A percentile compares a stretch with the other conserved stretches of the same genome.
phyloP scores from a whole-genome alignment of 108 stramenopile species.

The Skeletonema grethae region DNA sequence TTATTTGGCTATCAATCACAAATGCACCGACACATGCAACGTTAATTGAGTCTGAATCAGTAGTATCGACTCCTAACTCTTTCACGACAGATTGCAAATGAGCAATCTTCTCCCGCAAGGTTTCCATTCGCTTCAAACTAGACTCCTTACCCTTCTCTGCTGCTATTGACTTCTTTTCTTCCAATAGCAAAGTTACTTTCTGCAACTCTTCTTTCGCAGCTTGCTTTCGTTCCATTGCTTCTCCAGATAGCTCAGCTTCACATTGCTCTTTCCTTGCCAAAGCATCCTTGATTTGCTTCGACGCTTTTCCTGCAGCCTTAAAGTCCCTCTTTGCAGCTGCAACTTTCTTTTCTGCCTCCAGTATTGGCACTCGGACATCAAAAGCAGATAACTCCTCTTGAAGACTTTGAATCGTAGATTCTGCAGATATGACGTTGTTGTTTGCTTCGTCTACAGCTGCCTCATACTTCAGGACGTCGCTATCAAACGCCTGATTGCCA shows the following conservation, averaged over 20 bases:
- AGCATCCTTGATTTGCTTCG: conserved; percentile 88
- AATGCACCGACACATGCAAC: conserved; percentile 73
- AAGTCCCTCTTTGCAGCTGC: conserved; percentile 83
- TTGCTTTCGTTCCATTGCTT: conserved; percentile 53
- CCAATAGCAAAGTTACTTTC: conserved; percentile 48
- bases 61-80: conserved; percentile 18
- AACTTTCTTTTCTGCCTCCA: conserved; percentile 76
- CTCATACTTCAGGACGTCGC: conserved; percentile 74
- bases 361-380: conserved; percentile 58
- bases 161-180: conserved; percentile 59
- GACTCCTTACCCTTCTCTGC: conserved; percentile 60
- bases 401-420: conserved; percentile 45
- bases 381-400: conserved; percentile 56
- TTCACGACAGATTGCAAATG: conserved; percentile 39
- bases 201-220: conserved; percentile 56
- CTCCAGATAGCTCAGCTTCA: conserved; percentile 60
- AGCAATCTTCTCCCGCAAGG: conserved; percentile 58
- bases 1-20: conserved; percentile 74
- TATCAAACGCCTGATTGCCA: conserved; percentile 53
- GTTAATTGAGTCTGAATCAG: conserved; percentile 47
- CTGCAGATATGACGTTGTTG: conserved; percentile 55
- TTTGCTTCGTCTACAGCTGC: conserved; percentile 77
- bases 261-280: conserved; percentile 63
- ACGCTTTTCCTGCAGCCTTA: conserved; percentile 79
- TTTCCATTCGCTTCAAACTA: conserved; percentile 55